These are phyloP conservation scores for Lasiodiplodia gonubiensis DNA, from an alignment of 2,329 filamentous ascomycete genomes.

Conservation along the genomic window DNA sequence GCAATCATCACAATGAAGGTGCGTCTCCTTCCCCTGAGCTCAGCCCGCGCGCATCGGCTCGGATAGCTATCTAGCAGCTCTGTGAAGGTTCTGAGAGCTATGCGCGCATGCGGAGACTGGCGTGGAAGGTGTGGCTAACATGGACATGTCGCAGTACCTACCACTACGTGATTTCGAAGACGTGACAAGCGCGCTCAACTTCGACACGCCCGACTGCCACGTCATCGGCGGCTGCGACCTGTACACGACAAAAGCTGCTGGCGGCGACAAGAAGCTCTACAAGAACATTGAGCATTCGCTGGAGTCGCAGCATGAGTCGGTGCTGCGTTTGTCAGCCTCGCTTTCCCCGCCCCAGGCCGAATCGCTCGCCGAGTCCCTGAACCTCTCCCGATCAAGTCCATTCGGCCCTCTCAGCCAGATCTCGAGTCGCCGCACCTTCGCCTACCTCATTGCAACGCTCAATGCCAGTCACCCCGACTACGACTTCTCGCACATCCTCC, in stretches of 20 bases:
- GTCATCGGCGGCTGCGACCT: constrained; percentile 94
- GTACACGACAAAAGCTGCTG: constrained; percentile 96
- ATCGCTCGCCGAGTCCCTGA: constrained; percentile 68
- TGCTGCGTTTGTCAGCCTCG: constrained; percentile 83
- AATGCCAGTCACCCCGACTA: constrained; percentile 97
- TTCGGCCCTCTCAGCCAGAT: constrained; percentile 90
- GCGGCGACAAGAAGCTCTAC: constrained; percentile 95
- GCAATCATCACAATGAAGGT: constrained; percentile 45
- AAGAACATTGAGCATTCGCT: constrained; percentile 92
- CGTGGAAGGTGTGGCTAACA: neutral
- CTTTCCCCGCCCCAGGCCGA: constrained; percentile 82
- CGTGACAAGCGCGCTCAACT: constrained; percentile 91
- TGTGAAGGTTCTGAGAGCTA: constrained; percentile 13
- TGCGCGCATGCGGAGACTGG: neutral
- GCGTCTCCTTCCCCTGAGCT: constrained; percentile 30
- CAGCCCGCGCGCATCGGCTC: neutral
- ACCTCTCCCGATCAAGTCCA: constrained; percentile 84
- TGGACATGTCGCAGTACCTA: constrained; percentile 70
- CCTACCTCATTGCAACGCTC: constrained; percentile 93
- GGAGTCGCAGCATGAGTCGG: constrained; percentile 87
- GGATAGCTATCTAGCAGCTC: neutral
- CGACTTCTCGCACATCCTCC: constrained; percentile 91
- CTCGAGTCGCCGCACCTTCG: constrained; percentile 88
- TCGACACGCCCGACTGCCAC: constrained; percentile 90
- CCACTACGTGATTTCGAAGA: constrained; percentile 89